Evolutionary conservation across 2,329 filamentous ascomycete species (phyloP).

Genomic region (Sclerotinia glacialis): DNA sequence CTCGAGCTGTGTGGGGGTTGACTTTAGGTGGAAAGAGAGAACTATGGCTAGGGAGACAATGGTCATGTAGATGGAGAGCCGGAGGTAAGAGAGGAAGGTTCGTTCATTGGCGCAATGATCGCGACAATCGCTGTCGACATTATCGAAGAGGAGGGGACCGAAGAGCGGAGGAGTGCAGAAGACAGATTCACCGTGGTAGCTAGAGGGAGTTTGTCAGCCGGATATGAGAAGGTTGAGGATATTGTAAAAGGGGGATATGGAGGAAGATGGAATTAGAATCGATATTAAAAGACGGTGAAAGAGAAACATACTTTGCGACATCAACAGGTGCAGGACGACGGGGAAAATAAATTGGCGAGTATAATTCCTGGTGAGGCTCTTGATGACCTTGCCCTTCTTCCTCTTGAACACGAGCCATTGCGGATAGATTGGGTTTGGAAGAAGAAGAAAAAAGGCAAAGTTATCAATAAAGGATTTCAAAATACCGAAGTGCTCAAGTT

Average conservation of each 20-base stretch:
- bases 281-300: neutral
- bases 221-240: neutral
- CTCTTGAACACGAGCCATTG: neutral
- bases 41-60: slow-evolving; percentile 88
- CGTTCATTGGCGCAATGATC: slow-evolving; percentile 55
- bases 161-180: slow-evolving; percentile 40
- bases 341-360: slow-evolving; percentile 12
- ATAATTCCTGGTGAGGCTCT: slow-evolving; percentile 3
- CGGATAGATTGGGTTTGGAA: neutral
- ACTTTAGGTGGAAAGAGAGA: slow-evolving; percentile 86
- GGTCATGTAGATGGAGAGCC: slow-evolving; percentile 85
- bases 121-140: slow-evolving; percentile 61
- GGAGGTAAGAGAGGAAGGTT: slow-evolving; percentile 83
- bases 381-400: neutral
- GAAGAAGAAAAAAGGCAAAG: neutral
- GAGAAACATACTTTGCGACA: neutral
- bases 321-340: slow-evolving; percentile 10
- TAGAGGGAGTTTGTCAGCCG: slow-evolving; percentile 6
- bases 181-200: slow-evolving; percentile 29
- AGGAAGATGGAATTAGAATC: neutral
- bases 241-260: neutral
- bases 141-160: slow-evolving; percentile 63
- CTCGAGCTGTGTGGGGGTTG: slow-evolving; percentile 67
- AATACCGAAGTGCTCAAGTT: neutral
- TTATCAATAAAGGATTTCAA: neutral